Percentiles rank a stretch among this genome's conserved stretches.
Evolutionary conservation across 768 basidiomycete genomes (phyloP).

Genomic region (Tylopilus plumbeoviolaceoides): DNA sequence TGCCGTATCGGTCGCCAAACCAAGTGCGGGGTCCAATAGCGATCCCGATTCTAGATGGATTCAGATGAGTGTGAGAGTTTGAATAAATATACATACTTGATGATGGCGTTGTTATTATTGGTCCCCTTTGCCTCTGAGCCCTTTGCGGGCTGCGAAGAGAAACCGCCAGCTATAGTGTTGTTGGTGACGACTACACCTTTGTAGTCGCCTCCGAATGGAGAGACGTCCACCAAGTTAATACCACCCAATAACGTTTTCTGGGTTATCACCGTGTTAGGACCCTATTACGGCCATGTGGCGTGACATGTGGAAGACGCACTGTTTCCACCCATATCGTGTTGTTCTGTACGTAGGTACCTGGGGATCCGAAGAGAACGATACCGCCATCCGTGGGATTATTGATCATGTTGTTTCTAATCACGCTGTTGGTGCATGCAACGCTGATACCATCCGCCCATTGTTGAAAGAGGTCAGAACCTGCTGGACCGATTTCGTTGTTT

Average conservation of each 20-base stretch:
- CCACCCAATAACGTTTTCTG: conserved; percentile 71
- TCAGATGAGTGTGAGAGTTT: conserved; percentile 2
- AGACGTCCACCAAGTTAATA: conserved; percentile 74
- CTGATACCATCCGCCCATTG: conserved; percentile 86
- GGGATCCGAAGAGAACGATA: conserved; percentile 73
- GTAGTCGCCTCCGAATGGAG: conserved; percentile 65
- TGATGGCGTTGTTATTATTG: conserved; percentile 57
- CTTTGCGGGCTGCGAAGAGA: conserved; percentile 45
- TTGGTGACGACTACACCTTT: conserved; percentile 59
- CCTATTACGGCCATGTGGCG: background rate
- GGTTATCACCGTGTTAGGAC: background rate
- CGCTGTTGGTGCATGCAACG: conserved; percentile 57
- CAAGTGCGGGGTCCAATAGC: conserved; percentile 75
- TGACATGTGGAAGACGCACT: conserved; percentile 36
- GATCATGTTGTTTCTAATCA: conserved; percentile 66
- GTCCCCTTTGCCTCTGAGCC: conserved; percentile 44
- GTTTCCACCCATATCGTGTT: conserved; percentile 72
- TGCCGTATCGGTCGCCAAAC: conserved; percentile 58
- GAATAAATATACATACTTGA: conserved; percentile 51
- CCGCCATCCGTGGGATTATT: conserved; percentile 75
- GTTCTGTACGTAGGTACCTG: conserved; percentile 68
- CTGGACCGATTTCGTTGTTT: conserved; percentile 82
- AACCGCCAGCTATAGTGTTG: conserved; percentile 67
- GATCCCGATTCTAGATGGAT: conserved; percentile 64
- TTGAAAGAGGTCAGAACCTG: conserved; percentile 59